Percentiles rank a stretch among this genome's conserved stretches.
These are phyloP conservation scores for Arctium lappa DNA, from an alignment of 129 eudicot genomes.

Conservation along the genomic window DNA sequence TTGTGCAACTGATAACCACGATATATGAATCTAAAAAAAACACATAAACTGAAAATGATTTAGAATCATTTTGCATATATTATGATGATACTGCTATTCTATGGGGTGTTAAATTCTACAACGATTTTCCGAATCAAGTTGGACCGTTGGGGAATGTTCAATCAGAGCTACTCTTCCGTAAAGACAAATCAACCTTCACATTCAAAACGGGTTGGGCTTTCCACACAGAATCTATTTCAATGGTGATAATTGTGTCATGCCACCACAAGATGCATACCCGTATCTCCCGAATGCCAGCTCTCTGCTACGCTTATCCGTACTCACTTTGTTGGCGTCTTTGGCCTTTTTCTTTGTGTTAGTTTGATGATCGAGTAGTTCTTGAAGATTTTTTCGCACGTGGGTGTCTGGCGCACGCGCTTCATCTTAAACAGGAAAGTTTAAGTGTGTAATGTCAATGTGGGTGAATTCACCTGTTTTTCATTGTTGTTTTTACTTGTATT, in stretches of 20 bases:
- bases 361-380: constrained; percentile 28
- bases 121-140: constrained; percentile 81
- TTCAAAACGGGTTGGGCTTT: constrained; percentile 98
- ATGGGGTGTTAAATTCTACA: constrained; percentile 90
- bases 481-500: constrained; percentile 25
- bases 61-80: too few species aligned
- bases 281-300: constrained; percentile 63
- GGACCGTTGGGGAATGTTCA: constrained; percentile 91
- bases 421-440: constrained; percentile 10
- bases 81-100: constrained; percentile 99
- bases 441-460: constrained; percentile 34
- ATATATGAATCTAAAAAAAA: not conserved
- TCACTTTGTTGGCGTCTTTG: constrained; percentile 31
- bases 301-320: constrained; percentile 36
- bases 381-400: constrained; percentile 5
- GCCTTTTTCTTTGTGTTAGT: constrained; percentile 43
- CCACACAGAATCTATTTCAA: constrained; percentile 88
- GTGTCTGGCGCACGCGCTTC: not conserved
- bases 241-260: constrained; percentile 98
- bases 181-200: constrained; percentile 71
- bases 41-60: not conserved
- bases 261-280: constrained; percentile 94
- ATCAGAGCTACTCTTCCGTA: constrained; percentile 83
- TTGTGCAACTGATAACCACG: not conserved
- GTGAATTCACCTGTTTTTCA: constrained; percentile 40